phyloP scores from a whole-genome alignment of 495 filamentous ascomycete genomes.

The Aspergillus funiculosus region DNA sequence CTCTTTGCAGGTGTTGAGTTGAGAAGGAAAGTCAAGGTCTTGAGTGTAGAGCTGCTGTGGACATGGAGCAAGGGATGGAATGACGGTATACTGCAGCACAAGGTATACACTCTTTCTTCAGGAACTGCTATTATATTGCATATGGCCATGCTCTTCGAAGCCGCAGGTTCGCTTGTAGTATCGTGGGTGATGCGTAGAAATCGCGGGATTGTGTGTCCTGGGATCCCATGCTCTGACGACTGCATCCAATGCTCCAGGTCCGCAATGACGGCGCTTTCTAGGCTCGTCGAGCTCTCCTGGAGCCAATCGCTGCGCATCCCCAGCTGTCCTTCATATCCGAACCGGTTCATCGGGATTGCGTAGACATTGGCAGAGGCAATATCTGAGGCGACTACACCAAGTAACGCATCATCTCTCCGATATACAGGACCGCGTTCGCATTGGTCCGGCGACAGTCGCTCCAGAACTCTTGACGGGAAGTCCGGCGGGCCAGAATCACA shows the following conservation, averaged over 20 bases:
- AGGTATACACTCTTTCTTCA: no score
- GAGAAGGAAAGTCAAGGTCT: not conserved
- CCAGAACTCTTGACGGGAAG: constrained; percentile 6
- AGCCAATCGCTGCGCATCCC: constrained; percentile 2
- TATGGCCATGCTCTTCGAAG: not conserved
- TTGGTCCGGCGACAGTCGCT: constrained; percentile 1
- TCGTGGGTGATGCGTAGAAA: not conserved
- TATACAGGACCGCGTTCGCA: constrained; percentile 7
- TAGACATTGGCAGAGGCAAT: constrained; percentile 7
- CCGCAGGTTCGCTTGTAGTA: not conserved
- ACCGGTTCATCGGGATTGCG: constrained; percentile 10
- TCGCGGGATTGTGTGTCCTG: not conserved
- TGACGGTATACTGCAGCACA: no score
- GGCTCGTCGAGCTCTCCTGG: not conserved
- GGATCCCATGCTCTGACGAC: not conserved
- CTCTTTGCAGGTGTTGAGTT: no score
- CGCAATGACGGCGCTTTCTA: not conserved
- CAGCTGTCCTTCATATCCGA: constrained; percentile 6
- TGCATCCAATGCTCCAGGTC: constrained; percentile 2
- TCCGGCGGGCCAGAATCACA: constrained; percentile 6
- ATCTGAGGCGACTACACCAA: constrained; percentile 4
- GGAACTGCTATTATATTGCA: no score
- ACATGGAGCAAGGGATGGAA: no score
- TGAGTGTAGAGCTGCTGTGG: no score
- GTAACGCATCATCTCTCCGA: constrained; percentile 9